Conservation (phyloP, 2,329 filamentous ascomycete species). For the Hypoxylon sp. region DNA sequence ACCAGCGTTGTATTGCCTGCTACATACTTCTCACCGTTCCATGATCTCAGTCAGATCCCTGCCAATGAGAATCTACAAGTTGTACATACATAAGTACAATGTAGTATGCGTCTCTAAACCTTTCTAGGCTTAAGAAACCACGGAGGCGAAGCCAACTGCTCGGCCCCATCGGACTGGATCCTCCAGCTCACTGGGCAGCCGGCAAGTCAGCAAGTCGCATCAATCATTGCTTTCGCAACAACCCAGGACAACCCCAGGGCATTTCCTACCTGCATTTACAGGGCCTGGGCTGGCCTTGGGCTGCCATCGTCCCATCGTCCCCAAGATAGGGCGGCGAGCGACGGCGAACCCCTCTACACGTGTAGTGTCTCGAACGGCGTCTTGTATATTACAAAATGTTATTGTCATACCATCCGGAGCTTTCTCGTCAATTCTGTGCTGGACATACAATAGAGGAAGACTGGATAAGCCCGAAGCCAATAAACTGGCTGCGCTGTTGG, state of each 20-base stretch:
- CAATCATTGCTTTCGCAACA: slow-evolving; percentile 19
- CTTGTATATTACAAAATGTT: slow-evolving; percentile 28
- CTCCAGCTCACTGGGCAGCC: slow-evolving; percentile 40
- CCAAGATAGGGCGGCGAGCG: slow-evolving; percentile 33
- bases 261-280: slow-evolving; percentile 26
- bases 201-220: slow-evolving; percentile 37
- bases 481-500: slow-evolving; percentile 40
- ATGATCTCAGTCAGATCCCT: slow-evolving; percentile 45
- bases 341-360: slow-evolving; percentile 39
- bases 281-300: slow-evolving; percentile 28
- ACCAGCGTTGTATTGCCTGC: slow-evolving; percentile 35
- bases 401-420: slow-evolving; percentile 36
- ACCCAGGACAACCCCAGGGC: slow-evolving; percentile 28
- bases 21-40: slow-evolving; percentile 43
- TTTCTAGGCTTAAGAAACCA: slow-evolving; percentile 46
- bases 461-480: slow-evolving; percentile 35
- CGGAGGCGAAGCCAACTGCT: slow-evolving; percentile 50
- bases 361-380: slow-evolving; percentile 42
- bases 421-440: slow-evolving; percentile 43
- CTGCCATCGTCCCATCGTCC: slow-evolving; percentile 42
- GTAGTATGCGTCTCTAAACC: slow-evolving; percentile 41
- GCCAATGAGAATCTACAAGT: slow-evolving; percentile 34
- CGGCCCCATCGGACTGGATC: slow-evolving; percentile 52
- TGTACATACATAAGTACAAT: slow-evolving; percentile 15
- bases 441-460: slow-evolving; percentile 31